Base-by-base conservation (phyloP, 176 grass and related monocot genomes). In the Triticum turgidum region DNA sequence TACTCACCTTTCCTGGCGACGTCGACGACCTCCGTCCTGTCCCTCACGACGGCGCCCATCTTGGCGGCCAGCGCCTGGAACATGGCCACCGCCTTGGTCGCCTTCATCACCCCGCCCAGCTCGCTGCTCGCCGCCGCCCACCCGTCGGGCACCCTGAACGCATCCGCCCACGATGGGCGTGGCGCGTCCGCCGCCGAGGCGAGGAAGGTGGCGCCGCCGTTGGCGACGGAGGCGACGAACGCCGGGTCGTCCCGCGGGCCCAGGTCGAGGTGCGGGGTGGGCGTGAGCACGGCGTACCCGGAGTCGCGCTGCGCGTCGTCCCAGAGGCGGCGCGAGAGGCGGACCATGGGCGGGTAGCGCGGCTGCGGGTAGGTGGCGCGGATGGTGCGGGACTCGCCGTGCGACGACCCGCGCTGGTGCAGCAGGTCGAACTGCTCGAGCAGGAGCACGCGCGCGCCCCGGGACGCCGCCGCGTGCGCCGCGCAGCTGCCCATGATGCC, bases 401-500 rank as follows among this genome's bases (percentile, higher is more conserved):
- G 96, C 32, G 96, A 98, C 20, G 96, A 98, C n/a, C 96, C 96
- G 1, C 73, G 89, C 41, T 89, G 81, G 85, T 95, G 96, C 42
- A 98, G 91, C 32, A 98, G 88, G 90, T 98, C 96, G 86, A 95
- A 98, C 22, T 30, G 91, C 81, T 98, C 96, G 9, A 98, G 88
- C 11, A 95, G 91, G 33, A 98, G 88, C 59, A 87, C 85, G 54
- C 80, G 84, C 62, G 74, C 78, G 78, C 83, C 89, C 12, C 76
- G 86, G 45, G 84, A 92, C 6, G 90, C 66, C 10, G 89, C 86
- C 74, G 87, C 83, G 88, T 98, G 85, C n/a, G 93, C 96, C 67
- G 93, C 86, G 91, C 96, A 98, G 86, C 91, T 98, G 12, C 96
- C 93, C 93, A 98, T 98, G 84, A 98, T 94, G 11, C 96, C 96